These are phyloP conservation scores for Xylaria curta DNA, from an alignment of 495 filamentous ascomycete species.

Conservation along the genomic window DNA sequence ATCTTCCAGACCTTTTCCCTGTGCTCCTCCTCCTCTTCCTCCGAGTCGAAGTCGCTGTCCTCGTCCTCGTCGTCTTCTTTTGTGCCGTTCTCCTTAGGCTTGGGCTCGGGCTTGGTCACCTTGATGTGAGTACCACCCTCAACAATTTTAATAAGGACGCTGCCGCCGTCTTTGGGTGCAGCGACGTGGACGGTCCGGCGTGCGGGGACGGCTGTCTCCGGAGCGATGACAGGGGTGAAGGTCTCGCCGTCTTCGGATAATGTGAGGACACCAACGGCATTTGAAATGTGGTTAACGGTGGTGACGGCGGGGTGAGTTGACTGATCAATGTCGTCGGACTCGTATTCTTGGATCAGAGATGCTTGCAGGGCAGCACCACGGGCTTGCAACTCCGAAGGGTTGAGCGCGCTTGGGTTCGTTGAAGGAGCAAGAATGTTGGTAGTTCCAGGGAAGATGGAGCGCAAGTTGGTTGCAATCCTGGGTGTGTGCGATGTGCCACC, in stretches of 20 bases:
- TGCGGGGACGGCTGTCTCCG: constrained; percentile 89
- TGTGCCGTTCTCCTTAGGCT: constrained; percentile 70
- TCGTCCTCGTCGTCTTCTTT: constrained; percentile 63
- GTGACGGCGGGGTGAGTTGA: constrained; percentile 95
- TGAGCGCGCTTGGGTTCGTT: constrained; percentile 77
- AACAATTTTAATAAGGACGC: constrained; percentile 83
- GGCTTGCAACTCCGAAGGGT: constrained; percentile 88
- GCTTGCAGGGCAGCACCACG: constrained; percentile 96
- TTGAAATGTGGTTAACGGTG: constrained; percentile 84
- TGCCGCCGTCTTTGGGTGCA: constrained; percentile 77
- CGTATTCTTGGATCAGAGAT: constrained; percentile 88
- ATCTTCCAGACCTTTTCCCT: constrained; percentile 94
- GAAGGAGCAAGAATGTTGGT: constrained; percentile 84
- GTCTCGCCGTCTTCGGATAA: constrained; percentile 64
- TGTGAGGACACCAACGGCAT: constrained; percentile 86
- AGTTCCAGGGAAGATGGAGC: constrained; percentile 77
- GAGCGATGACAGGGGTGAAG: constrained; percentile 78
- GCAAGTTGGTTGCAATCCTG: constrained; percentile 79
- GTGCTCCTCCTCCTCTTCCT: constrained; percentile 86
- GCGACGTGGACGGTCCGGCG: constrained; percentile 79
- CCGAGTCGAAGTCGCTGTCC: constrained; percentile 70
- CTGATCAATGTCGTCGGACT: constrained; percentile 90
- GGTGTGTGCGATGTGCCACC: constrained; percentile 94
- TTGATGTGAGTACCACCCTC: constrained; percentile 90
- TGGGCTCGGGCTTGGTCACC: constrained; percentile 82